Percentiles rank a stretch among this genome's conserved stretches.
Evolutionary conservation across 2,329 filamentous ascomycete genomes (phyloP).

Genomic region (Ceratocystis destructans): DNA sequence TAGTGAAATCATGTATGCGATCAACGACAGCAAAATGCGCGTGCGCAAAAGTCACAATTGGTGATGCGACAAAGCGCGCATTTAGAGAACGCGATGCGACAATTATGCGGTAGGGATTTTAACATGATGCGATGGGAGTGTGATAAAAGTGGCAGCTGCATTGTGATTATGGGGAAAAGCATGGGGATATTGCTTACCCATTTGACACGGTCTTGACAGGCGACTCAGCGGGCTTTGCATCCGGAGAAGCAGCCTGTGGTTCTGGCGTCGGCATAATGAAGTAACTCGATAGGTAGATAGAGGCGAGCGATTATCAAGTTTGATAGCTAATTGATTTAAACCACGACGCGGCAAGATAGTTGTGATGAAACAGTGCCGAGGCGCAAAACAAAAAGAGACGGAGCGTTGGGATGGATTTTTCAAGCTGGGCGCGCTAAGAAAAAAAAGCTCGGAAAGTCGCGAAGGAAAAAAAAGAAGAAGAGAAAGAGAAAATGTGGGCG

Average conservation of each 20-base stretch:
- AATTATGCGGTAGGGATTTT: too few relatives aligned
- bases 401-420: not conserved
- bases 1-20: not conserved
- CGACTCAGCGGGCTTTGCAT: conserved; percentile 10
- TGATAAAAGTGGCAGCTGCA: not conserved
- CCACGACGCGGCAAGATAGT: not conserved
- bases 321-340: conserved; percentile 8
- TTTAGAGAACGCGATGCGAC: not conserved
- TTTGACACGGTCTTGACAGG: conserved; percentile 15
- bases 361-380: not conserved
- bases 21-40: not conserved
- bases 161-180: conserved; percentile 15
- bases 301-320: not conserved
- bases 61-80: not conserved
- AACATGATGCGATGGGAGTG: not conserved
- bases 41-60: not conserved
- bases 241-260: conserved; percentile 4
- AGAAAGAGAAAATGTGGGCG: conserved; percentile 2
- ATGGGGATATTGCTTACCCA: conserved; percentile 17
- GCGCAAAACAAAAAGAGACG: not conserved
- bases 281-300: not conserved
- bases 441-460: not conserved
- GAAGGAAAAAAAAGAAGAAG: not conserved
- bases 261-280: conserved; percentile 18
- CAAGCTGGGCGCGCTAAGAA: not conserved